phyloP scores from a whole-genome alignment of 1,284 basidiomycete genomes.

The Exobasidium cylindrosporum region DNA sequence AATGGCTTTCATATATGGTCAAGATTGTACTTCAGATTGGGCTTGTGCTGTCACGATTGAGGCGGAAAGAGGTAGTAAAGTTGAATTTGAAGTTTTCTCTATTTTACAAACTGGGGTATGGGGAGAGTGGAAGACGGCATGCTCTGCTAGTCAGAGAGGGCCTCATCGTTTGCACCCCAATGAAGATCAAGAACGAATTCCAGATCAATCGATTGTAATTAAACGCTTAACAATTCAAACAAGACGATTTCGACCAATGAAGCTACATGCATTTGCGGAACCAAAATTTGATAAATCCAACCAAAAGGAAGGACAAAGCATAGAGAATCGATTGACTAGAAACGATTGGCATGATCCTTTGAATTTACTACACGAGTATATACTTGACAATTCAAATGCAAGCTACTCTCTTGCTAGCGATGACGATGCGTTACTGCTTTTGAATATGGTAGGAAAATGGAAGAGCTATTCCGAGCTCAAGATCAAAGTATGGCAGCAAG shows the following conservation, averaged over 20 bases:
- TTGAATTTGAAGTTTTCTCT: constrained; percentile 41
- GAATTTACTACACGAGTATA: constrained; percentile 2
- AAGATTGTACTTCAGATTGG: constrained; percentile 43
- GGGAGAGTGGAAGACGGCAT: constrained; percentile 36
- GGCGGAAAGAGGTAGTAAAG: constrained; percentile 26
- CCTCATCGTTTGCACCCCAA: constrained; percentile 23
- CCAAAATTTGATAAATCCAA: neutral
- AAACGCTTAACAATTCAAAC: constrained; percentile 25
- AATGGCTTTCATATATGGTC: constrained; percentile 32
- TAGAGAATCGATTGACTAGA: neutral
- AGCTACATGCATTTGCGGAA: neutral
- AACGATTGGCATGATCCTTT: constrained; percentile 2
- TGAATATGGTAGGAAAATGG: neutral
- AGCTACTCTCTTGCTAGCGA: neutral
- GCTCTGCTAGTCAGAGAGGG: constrained; percentile 33
- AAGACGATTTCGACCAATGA: neutral
- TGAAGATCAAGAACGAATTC: neutral
- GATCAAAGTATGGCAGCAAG: neutral
- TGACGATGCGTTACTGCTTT: neutral
- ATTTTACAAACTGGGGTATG: constrained; percentile 25
- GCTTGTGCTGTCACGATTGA: constrained; percentile 36
- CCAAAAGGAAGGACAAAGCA: neutral
- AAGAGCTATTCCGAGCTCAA: neutral
- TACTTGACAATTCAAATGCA: neutral
- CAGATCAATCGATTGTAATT: constrained; percentile 29